Conservation (phyloP, 768 basidiomycete species). For the Phaeotremella skinneri region DNA sequence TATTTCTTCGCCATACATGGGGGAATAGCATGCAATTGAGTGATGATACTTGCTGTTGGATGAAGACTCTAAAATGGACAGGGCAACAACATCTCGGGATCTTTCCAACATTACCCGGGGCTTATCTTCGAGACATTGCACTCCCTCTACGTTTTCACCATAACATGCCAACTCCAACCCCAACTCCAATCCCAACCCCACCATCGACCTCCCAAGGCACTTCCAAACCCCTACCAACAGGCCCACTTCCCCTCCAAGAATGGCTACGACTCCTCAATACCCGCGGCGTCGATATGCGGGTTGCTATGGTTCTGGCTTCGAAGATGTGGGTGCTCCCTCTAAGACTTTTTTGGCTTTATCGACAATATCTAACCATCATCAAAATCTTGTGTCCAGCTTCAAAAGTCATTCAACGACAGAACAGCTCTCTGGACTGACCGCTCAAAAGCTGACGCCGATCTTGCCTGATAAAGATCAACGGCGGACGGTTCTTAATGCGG, state of each 20-base stretch:
- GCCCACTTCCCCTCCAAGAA: conserved; percentile 36
- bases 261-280: conserved; percentile 46
- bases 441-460: conserved; percentile 33
- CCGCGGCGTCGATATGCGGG: conserved; percentile 48
- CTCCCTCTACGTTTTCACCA: background rate
- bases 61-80: no score
- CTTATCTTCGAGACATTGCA: background rate
- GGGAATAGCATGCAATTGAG: no score
- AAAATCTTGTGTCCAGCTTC: conserved; percentile 24
- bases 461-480: conserved; percentile 46
- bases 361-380: conserved; percentile 5
- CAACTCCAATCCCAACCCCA: background rate
- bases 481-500: conserved; percentile 37
- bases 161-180: no score
- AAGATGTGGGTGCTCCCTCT: conserved; percentile 40
- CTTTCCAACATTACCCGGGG: background rate
- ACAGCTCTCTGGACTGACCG: conserved; percentile 23
- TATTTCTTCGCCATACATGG: background rate
- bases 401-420: conserved; percentile 42
- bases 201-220: background rate
- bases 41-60: background rate
- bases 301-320: conserved; percentile 47
- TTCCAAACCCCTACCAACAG: conserved; percentile 10
- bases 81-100: no score
- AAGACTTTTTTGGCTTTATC: background rate